Evolutionary conservation across 352 stramenopile species (phyloP).

Genomic region (Blastocystis hominis): DNA sequence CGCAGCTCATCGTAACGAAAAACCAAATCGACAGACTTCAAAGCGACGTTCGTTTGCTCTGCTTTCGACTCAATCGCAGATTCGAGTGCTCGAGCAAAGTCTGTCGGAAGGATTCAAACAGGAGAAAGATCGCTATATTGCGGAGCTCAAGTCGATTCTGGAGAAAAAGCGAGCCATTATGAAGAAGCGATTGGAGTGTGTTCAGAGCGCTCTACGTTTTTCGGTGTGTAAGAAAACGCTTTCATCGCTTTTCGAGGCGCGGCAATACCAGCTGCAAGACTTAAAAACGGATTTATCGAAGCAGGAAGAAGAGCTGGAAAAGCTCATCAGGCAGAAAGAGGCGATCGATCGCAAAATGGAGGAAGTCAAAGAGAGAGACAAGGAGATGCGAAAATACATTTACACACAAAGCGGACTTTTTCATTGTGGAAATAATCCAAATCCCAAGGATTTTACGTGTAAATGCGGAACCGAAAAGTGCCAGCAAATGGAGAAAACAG

Average conservation of each 20-base stretch:
- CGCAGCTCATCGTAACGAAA: not conserved
- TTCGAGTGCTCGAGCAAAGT: not conserved
- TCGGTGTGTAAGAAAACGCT: not conserved
- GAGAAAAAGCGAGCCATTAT: not conserved
- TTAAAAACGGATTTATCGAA: not conserved
- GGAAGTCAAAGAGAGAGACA: not conserved
- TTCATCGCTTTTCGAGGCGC: not conserved
- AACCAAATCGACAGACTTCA: not conserved
- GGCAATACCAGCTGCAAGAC: not conserved
- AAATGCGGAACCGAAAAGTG: not conserved
- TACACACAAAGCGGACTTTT: slow-evolving; percentile 47
- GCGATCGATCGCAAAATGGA: slow-evolving; percentile 61
- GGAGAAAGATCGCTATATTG: slow-evolving; percentile 62
- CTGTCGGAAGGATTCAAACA: slow-evolving; percentile 46
- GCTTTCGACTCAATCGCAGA: not conserved
- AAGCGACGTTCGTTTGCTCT: not conserved
- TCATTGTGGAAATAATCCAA: slow-evolving; percentile 22
- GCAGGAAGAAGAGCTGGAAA: slow-evolving; percentile 59
- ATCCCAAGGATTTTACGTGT: not conserved
- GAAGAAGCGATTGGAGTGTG: not conserved
- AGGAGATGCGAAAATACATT: not conserved
- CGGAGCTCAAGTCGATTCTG: slow-evolving; percentile 60
- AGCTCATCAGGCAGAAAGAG: slow-evolving; percentile 64
- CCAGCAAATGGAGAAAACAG: not conserved
- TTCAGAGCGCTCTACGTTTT: not conserved